phyloP scores from a whole-genome alignment of 306 rosid species.

The Canavalia ensiformis region DNA sequence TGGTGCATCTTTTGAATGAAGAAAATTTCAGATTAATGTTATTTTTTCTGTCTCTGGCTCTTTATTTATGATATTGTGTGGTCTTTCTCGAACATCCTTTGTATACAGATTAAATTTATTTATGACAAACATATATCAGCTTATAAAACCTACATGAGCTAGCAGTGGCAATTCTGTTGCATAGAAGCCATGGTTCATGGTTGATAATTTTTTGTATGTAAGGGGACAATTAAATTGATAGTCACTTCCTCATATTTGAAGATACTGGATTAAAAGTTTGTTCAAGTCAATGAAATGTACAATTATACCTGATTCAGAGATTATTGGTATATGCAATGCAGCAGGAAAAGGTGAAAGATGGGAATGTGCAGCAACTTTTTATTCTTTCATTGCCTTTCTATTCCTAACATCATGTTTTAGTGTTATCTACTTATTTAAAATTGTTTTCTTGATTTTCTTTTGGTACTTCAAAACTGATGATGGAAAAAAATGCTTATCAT shows the following conservation, averaged over 20 bases:
- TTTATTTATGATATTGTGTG: not conserved
- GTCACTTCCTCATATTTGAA: not conserved
- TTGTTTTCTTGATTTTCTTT: not conserved
- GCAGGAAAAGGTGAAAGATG: not conserved
- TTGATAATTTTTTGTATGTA: not conserved
- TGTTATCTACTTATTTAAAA: not conserved
- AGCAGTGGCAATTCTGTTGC: not conserved
- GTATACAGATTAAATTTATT: not conserved
- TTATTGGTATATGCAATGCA: not conserved
- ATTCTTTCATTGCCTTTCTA: not conserved
- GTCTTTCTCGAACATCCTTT: conserved; percentile 14
- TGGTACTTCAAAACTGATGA: not conserved
- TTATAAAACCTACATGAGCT: not conserved
- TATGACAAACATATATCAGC: not conserved
- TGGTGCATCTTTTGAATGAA: conserved; percentile 15
- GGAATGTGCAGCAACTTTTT: conserved; percentile 26
- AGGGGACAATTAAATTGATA: not conserved
- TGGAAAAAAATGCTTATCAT: not conserved
- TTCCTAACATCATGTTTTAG: not conserved
- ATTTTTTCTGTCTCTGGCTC: conserved; percentile 12
- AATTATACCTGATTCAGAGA: not conserved
- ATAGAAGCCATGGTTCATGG: not conserved
- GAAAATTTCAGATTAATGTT: conserved; percentile 19
- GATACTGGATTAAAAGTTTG: conserved; percentile 28
- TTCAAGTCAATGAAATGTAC: not conserved